These are phyloP conservation scores for Tolypocladium pustulatum DNA, from an alignment of 2,329 filamentous ascomycete species.

Conservation along the genomic window DNA sequence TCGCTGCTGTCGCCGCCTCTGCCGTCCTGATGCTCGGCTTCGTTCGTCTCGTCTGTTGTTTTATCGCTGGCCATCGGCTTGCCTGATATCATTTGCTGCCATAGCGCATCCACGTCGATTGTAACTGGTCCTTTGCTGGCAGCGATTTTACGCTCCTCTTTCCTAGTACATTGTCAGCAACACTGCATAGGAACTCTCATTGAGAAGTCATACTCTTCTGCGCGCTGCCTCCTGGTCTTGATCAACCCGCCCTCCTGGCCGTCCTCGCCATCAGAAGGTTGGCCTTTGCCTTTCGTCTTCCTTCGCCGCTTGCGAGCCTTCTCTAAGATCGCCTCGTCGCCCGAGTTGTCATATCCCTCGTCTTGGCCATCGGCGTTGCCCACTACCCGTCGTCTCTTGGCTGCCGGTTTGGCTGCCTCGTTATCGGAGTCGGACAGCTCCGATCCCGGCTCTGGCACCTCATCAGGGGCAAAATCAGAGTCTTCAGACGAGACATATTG, in stretches of 20 bases:
- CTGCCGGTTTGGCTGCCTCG: conserved; percentile 16
- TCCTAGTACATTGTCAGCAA: conserved; percentile 25
- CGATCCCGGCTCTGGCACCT: conserved; percentile 33
- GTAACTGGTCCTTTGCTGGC: conserved; percentile 50
- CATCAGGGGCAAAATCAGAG: conserved; percentile 60
- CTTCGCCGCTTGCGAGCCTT: conserved; percentile 46
- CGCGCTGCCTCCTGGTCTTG: conserved; percentile 63
- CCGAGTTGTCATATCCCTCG: conserved; percentile 53
- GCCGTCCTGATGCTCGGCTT: background rate
- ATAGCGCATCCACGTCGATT: conserved; percentile 61
- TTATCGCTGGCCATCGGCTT: conserved; percentile 3
- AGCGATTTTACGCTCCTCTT: conserved; percentile 44
- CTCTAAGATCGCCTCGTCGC: conserved; percentile 60
- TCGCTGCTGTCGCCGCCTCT: background rate
- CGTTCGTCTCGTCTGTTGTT: background rate
- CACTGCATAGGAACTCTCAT: background rate
- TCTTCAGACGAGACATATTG: conserved; percentile 62
- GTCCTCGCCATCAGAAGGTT: conserved; percentile 37
- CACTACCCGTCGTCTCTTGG: conserved; percentile 12
- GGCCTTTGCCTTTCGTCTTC: conserved; percentile 28
- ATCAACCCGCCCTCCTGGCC: conserved; percentile 52
- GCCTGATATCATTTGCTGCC: conserved; percentile 52
- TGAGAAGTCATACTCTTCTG: conserved; percentile 40
- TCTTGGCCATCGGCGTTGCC: conserved; percentile 23
- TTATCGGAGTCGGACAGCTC: conserved; percentile 41